These are phyloP conservation scores for Amanita rubescens DNA, from an alignment of 768 basidiomycete species.

Conservation along the genomic window DNA sequence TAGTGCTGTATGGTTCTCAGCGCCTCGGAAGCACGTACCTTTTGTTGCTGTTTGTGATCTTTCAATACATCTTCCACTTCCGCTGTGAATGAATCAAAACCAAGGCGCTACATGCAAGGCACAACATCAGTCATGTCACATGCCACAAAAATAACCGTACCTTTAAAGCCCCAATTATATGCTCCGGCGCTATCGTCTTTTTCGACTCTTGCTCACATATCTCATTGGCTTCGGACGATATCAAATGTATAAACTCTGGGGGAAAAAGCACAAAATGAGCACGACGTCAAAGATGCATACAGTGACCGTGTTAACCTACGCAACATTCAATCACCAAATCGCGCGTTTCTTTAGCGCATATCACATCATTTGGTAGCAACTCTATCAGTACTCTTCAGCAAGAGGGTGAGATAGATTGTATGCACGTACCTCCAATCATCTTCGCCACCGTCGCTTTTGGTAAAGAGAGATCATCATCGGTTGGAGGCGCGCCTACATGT, in stretches of 20 bases:
- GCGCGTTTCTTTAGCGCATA: constrained; percentile 92
- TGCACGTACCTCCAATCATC: constrained; percentile 77
- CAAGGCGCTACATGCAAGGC: background rate
- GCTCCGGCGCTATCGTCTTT: constrained; percentile 98
- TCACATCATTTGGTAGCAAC: constrained; percentile 77
- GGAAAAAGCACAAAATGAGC: constrained; percentile 2
- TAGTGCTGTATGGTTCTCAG: too few species aligned
- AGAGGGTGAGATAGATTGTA: too few species aligned
- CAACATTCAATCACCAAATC: constrained; percentile 98
- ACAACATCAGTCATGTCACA: too few species aligned
- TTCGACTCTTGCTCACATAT: constrained; percentile 97
- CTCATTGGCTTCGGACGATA: constrained; percentile 96
- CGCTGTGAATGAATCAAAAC: constrained; percentile 52
- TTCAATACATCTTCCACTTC: constrained; percentile 93
- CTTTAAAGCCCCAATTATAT: constrained; percentile 88
- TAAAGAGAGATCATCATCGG: constrained; percentile 90
- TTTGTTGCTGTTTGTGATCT: constrained; percentile 94
- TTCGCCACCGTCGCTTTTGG: constrained; percentile 98
- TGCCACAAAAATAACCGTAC: constrained; percentile 29
- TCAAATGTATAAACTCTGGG: constrained; percentile 99
- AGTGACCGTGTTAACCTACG: constrained; percentile 73
- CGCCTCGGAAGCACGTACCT: constrained; percentile 65
- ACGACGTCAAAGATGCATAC: background rate
- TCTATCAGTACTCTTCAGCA: constrained; percentile 42
- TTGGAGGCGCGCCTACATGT: constrained; percentile 48